phyloP scores from a whole-genome alignment of 139 green algal species.

The Haematococcus lacustris region DNA sequence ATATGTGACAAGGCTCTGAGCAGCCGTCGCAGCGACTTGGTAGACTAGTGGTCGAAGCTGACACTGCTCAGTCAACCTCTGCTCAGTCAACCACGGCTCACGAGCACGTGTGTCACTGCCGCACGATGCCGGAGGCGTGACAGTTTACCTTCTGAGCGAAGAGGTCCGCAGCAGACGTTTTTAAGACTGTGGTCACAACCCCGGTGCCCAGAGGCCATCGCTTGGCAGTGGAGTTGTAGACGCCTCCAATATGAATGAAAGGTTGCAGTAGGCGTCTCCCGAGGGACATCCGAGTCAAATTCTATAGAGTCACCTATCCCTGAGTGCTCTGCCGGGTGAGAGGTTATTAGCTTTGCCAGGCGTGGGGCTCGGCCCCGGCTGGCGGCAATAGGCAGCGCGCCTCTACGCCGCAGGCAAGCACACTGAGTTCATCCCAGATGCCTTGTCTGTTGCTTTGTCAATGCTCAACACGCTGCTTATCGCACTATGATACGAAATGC shows the following conservation, averaged over 20 bases:
- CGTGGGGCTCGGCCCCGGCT: too few species aligned
- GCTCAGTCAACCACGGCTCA: too few species aligned
- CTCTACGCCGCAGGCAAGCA: too few species aligned
- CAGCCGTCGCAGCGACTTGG: neutral
- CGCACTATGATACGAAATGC: too few species aligned
- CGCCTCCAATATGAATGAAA: conserved; percentile 23
- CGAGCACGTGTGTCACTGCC: neutral
- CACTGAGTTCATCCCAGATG: too few species aligned
- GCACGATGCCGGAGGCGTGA: neutral
- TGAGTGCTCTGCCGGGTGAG: too few species aligned
- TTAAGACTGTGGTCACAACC: conserved; percentile 76
- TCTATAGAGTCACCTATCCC: too few species aligned
- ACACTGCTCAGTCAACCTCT: neutral
- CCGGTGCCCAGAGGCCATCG: conserved; percentile 54
- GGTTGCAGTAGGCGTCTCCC: conserved; percentile 16
- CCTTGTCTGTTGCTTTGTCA: too few species aligned
- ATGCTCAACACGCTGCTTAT: too few species aligned
- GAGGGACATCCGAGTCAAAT: too few species aligned
- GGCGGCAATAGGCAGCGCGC: too few species aligned
- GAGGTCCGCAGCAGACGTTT: conserved; percentile 77
- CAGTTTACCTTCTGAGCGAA: conserved; percentile 87
- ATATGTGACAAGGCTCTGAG: neutral
- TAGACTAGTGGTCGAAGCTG: neutral
- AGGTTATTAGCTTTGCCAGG: too few species aligned
- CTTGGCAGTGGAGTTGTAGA: conserved; percentile 57